Percentiles rank a stretch among this genome's conserved stretches.
Conservation (phyloP, 83 land plant genomes). For the Diphasiastrum complanatum region DNA sequence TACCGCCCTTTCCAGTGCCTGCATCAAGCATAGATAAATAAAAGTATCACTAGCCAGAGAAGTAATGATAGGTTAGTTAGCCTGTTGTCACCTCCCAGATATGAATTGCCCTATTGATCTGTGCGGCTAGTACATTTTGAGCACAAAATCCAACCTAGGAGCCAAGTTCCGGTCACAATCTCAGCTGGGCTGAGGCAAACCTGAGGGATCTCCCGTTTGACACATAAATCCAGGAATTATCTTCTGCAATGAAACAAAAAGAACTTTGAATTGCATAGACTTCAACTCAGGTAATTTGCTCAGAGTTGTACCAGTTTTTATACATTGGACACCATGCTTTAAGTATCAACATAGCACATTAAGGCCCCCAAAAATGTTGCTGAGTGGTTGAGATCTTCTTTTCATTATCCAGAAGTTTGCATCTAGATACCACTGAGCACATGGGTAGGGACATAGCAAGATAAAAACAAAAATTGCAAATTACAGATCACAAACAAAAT, state of each 20-base stretch:
- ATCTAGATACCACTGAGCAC: too few relatives aligned
- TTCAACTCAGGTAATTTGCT: too few relatives aligned
- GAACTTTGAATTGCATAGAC: too few relatives aligned
- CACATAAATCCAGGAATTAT: constrained; percentile 40
- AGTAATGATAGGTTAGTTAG: background rate
- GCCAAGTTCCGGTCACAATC: background rate
- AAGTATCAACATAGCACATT: too few relatives aligned
- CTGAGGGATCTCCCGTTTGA: constrained; percentile 44
- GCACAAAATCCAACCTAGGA: background rate
- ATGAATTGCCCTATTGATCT: background rate
- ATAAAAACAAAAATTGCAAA: too few relatives aligned
- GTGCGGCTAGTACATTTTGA: background rate
- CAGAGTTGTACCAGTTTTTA: too few relatives aligned
- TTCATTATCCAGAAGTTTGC: too few relatives aligned
- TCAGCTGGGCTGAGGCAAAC: background rate
- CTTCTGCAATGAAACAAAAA: constrained; percentile 23
- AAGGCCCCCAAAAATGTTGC: too few relatives aligned
- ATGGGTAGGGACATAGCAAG: too few relatives aligned
- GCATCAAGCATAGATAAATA: background rate
- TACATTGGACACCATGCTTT: too few relatives aligned
- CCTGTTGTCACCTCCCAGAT: background rate
- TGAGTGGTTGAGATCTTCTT: too few relatives aligned
- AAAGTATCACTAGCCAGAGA: background rate
- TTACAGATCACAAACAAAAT: too few relatives aligned
- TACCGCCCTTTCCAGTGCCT: constrained; percentile 39